phyloP scores from a whole-genome alignment of 2,329 filamentous ascomycete species.

The Rhynchosporium agropyri region DNA sequence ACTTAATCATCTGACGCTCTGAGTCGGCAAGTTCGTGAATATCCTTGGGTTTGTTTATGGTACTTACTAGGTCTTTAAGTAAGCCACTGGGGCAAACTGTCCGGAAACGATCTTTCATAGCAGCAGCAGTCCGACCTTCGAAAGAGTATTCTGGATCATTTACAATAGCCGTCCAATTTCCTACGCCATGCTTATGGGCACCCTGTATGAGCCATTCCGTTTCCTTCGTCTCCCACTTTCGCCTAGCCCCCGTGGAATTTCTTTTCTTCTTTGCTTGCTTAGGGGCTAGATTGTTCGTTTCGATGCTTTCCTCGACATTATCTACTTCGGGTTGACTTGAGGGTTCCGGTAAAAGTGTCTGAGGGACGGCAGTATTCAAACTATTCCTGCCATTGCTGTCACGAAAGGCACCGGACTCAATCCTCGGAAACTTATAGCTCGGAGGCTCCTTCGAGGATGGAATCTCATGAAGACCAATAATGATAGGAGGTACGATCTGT shows the following conservation, averaged over 20 bases:
- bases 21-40: constrained; percentile 41
- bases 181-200: constrained; percentile 64
- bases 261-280: constrained; percentile 33
- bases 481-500: constrained; percentile 61
- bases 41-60: constrained; percentile 24
- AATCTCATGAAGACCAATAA: constrained; percentile 57
- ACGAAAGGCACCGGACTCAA: constrained; percentile 45
- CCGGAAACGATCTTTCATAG: constrained; percentile 67
- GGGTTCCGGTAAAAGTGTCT: constrained; percentile 25
- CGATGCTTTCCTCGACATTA: not conserved
- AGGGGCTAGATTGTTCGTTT: not conserved
- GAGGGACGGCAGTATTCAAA: constrained; percentile 38
- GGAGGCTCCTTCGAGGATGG: constrained; percentile 43
- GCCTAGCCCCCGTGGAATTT: constrained; percentile 53
- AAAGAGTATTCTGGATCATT: constrained; percentile 56
- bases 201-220: constrained; percentile 64
- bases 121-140: constrained; percentile 62
- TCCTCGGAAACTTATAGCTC: constrained; percentile 1
- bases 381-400: constrained; percentile 49
- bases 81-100: constrained; percentile 67
- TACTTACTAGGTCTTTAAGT: constrained; percentile 15
- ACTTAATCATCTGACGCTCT: constrained; percentile 57
- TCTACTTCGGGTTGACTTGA: constrained; percentile 5
- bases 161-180: constrained; percentile 66
- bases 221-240: constrained; percentile 67